Evolutionary conservation across 1,284 basidiomycete genomes (phyloP), one percentile per base, ranked within the genome.

Genomic region (Apiotrichum sp.): DNA sequence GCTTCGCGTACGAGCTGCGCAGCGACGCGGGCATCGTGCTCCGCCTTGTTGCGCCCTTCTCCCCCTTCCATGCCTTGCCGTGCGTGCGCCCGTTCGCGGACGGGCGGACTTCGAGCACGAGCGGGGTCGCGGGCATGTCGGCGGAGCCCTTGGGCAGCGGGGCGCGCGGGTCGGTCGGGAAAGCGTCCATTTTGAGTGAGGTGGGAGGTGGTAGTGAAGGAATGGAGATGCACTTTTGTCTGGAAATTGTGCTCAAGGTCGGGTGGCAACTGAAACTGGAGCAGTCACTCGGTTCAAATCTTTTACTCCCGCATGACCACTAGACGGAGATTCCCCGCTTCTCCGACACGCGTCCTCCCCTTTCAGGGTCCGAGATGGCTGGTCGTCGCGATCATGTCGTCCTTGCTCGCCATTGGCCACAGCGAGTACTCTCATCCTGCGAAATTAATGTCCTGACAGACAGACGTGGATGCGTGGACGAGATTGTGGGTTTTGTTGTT

Each of bases 31-130:
- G 64, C 52, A 77, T 65, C 50, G 71, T 66, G 14, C 61, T 65
- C 45, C 74, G 62, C 42, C 69, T 62, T 33, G 69, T 65, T 2
- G 71, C 70, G 16, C 65, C 62, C 61, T 74, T 75, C 3, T 62
- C 62, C n/a, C 60, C 53, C 62, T 77, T 77, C 62, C 73, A 73
- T 5, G 69, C 67, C 55, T 77, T 77, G 29, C 75, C 75, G 31
- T 67, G 56, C 7, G 66, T 67, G 22, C 74, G 64, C 22, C 74
- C 74, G 29, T 62, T 58, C 44, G 69, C 69, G 13, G 65, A 65
- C 7, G 64, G 54, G 22, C 52, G 48, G 29, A 62, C 50, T 13
- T 59, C 56, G 22, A 59, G 57, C 1, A 57, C 53, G 33, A 41
- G n/a, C 13, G 7, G 8, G 16, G 50, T 33, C 14, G 44, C 11